These are phyloP conservation scores for Aspergillus sp. DNA, from an alignment of 2,329 filamentous ascomycete species.

Conservation along the genomic window DNA sequence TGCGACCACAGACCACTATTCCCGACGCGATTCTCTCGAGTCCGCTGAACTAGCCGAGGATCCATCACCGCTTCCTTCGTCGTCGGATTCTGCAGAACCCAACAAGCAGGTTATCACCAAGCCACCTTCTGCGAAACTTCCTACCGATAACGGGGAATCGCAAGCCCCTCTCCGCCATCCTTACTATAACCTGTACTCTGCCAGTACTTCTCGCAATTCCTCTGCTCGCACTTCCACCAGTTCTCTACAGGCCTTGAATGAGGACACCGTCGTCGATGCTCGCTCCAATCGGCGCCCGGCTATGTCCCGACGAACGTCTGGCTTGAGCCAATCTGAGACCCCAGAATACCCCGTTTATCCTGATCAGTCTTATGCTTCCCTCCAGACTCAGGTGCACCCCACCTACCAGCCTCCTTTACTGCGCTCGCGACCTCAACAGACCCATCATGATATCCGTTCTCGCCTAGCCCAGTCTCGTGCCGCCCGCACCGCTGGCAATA, in stretches of 20 bases:
- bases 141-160: slow-evolving; percentile 20
- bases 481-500: slow-evolving; percentile 41
- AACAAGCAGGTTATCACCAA: slow-evolving; percentile 15
- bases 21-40: slow-evolving; percentile 9
- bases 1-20: not conserved
- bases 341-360: slow-evolving; percentile 41
- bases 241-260: slow-evolving; percentile 36
- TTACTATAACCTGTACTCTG: slow-evolving; percentile 28
- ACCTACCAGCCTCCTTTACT: slow-evolving; percentile 34
- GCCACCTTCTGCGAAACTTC: slow-evolving; percentile 19
- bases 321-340: slow-evolving; percentile 19
- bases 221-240: slow-evolving; percentile 38
- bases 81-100: slow-evolving; percentile 16
- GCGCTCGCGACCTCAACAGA: slow-evolving; percentile 38
- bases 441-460: slow-evolving; percentile 14
- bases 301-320: slow-evolving; percentile 22
- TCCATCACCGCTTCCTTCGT: slow-evolving; percentile 8
- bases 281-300: slow-evolving; percentile 26
- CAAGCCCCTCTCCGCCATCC: slow-evolving; percentile 26
- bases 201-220: slow-evolving; percentile 27
- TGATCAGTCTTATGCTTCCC: slow-evolving; percentile 42
- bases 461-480: slow-evolving; percentile 11
- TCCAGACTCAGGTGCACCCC: slow-evolving; percentile 39
- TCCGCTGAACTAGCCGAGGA: slow-evolving; percentile 16
- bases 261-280: slow-evolving; percentile 30